A percentile compares a stretch with the other conserved stretches of the same genome.
These are phyloP conservation scores for Monascus ruber DNA, from an alignment of 2,329 filamentous ascomycete genomes.

Conservation along the genomic window DNA sequence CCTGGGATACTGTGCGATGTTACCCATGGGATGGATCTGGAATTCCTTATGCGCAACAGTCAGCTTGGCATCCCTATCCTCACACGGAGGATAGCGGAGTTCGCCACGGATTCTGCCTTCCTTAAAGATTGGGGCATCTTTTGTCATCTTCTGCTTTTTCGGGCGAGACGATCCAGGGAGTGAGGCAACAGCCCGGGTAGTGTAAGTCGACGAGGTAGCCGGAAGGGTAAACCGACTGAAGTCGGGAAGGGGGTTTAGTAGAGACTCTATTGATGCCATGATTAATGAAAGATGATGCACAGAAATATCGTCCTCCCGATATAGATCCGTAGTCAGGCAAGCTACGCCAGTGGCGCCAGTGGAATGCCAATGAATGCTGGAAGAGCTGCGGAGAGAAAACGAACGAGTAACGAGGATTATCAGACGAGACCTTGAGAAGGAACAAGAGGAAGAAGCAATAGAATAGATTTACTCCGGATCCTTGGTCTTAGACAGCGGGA, in stretches of 20 bases:
- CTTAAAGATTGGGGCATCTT: conserved; percentile 52
- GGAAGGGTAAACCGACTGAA: conserved; percentile 14
- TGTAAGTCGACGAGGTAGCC: conserved; percentile 31
- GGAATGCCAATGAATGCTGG: too few relatives aligned
- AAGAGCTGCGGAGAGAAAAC: too few relatives aligned
- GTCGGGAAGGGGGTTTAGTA: conserved; percentile 52
- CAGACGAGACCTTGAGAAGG: conserved; percentile 3
- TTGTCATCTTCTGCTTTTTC: conserved; percentile 48
- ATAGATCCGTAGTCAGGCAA: too few relatives aligned
- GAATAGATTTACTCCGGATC: conserved; percentile 1
- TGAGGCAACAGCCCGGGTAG: conserved; percentile 28
- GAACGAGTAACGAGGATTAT: too few relatives aligned
- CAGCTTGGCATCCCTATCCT: conserved; percentile 50
- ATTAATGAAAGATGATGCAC: conserved; percentile 4
- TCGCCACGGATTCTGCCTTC: conserved; percentile 53
- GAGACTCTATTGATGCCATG: conserved; percentile 55
- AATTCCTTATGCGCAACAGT: conserved; percentile 51
- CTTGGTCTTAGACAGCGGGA: neutral
- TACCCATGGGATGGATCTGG: conserved; percentile 52
- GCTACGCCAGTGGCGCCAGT: too few relatives aligned
- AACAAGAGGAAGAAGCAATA: conserved; percentile 2
- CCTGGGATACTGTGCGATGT: conserved; percentile 49
- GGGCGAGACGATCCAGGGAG: conserved; percentile 9
- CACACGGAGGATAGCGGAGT: conserved; percentile 64
- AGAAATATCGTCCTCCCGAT: too few relatives aligned